A percentile compares a stretch with the other conserved stretches of the same genome.
Evolutionary conservation across 116 monocot species (phyloP).

Genomic region (Papilionanthe hybrid): DNA sequence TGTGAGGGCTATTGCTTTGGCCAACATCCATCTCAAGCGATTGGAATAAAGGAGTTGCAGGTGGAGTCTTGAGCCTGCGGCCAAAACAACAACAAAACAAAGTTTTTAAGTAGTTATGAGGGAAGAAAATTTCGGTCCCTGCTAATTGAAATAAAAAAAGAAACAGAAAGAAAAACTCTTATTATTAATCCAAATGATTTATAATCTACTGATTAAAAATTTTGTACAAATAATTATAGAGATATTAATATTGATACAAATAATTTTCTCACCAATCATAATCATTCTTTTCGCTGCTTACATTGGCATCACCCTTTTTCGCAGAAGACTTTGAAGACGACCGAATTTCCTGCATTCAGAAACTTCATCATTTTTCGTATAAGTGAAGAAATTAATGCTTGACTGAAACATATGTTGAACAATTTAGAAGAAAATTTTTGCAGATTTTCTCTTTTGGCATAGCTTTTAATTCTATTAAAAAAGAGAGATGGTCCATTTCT

Average conservation of each 20-base stretch:
- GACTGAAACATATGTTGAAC: too few species aligned
- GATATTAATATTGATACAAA: background rate
- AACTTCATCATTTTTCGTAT: background rate
- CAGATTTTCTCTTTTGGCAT: too few species aligned
- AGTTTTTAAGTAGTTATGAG: too few species aligned
- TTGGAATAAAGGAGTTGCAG: conserved; percentile 47
- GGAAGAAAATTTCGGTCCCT: too few species aligned
- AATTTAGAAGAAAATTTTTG: too few species aligned
- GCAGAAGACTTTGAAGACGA: conserved; percentile 24
- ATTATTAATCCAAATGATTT: too few species aligned
- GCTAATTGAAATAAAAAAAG: too few species aligned
- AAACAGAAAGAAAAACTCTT: too few species aligned
- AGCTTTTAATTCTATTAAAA: background rate
- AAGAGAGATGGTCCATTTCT: background rate
- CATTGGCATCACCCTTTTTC: conserved; percentile 31
- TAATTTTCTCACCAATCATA: conserved; percentile 44
- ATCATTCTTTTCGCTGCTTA: conserved; percentile 33
- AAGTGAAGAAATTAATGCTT: background rate
- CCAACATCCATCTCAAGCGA: conserved; percentile 45
- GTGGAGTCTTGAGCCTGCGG: conserved; percentile 49
- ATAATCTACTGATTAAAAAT: too few species aligned
- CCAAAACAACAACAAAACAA: too few species aligned
- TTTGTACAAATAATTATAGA: background rate
- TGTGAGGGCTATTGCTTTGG: conserved; percentile 14
- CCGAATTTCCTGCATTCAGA: conserved; percentile 14